A percentile compares a stretch with the other conserved stretches of the same genome.
These are phyloP conservation scores for Candida sp. DNA, from an alignment of 1,139 yeast genomes.

Conservation along the genomic window DNA sequence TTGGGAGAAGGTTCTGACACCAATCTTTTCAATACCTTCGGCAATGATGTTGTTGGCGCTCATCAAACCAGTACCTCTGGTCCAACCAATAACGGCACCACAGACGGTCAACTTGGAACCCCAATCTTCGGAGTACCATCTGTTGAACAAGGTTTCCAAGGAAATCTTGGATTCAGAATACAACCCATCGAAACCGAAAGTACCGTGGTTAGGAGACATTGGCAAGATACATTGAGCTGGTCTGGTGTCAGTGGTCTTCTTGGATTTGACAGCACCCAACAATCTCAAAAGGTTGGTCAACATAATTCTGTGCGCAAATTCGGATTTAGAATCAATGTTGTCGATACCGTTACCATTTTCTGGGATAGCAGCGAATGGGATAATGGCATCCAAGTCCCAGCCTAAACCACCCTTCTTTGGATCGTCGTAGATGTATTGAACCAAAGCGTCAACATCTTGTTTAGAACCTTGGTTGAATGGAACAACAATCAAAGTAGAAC, in stretches of 20 bases:
- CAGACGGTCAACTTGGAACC: slow-evolving; percentile 91
- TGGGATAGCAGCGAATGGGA: slow-evolving; percentile 99
- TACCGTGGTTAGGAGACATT: slow-evolving; percentile 98
- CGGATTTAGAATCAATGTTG: slow-evolving; percentile 91
- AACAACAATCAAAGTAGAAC: slow-evolving; percentile 91
- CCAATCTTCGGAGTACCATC: slow-evolving; percentile 99
- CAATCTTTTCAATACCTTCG: slow-evolving; percentile 94
- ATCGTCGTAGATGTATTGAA: slow-evolving; percentile 85
- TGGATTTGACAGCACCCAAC: slow-evolving; percentile 87
- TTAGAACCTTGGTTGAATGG: slow-evolving; percentile 99
- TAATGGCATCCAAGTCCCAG: slow-evolving; percentile 96
- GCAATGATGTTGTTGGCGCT: slow-evolving; percentile 96
- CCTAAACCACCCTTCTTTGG: slow-evolving; percentile 90
- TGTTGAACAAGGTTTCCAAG: slow-evolving; percentile 94
- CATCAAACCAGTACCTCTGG: slow-evolving; percentile 99
- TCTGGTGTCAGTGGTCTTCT: slow-evolving; percentile 90
- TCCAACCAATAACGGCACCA: slow-evolving; percentile 99
- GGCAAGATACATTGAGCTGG: slow-evolving; percentile 99
- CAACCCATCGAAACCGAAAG: slow-evolving; percentile 97
- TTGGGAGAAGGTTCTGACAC: slow-evolving; percentile 98
- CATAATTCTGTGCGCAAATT: slow-evolving; percentile 98
- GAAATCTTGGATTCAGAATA: slow-evolving; percentile 97
- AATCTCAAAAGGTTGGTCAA: slow-evolving; percentile 92
- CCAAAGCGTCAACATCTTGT: slow-evolving; percentile 87
- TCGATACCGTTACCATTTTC: slow-evolving; percentile 98